Evolutionary conservation across 768 basidiomycete species (phyloP), one percentile per base, ranked within the genome.

Genomic region (Boletus eberwhitei): DNA sequence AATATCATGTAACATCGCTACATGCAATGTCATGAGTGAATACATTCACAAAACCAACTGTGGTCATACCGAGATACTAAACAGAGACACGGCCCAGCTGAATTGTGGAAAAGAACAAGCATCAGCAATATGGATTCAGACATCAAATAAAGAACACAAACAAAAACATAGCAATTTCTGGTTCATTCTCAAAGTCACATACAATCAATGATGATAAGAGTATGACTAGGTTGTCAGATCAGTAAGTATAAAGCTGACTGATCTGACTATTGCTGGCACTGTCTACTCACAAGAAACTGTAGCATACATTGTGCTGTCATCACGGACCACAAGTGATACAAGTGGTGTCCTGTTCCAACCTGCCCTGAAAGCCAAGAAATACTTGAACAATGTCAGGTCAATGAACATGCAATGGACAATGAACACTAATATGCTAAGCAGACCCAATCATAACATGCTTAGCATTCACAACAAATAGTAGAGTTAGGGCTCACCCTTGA

Each of bases 351-450:
- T 59, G 4, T 55, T 55, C 59, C 57, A 57, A 4, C 62, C 57
- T n/a, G 49, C 53, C 53, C 46, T 66, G 35, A 45, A 37, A 38
- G 58, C 53, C 3, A 47, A 13, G 26, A 48, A 38, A 31, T 64
- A 67, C 52, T 67, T 65, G 59, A 55, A 46, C 41, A 52, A 17
- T 3, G 64, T 67, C 41, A 65, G 24, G 43, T 43, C 12, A 12
- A 67, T 32, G 8, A 65, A 32, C 4, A 34, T 37, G 39, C 57
- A 64, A 36, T 65, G 64, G 4, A 48, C 52, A 8, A n/a, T 21
- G 21, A 65, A 56, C 12, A 29, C 47, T 2, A 66, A 24, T 17
- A 64, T 24, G 35, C 64, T 65, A 19, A 31, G 14, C 16, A 45
- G 34, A 13, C 4, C 11, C n/a, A 11, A 2, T 34, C 26, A 14